phyloP scores from a whole-genome alignment of 495 filamentous ascomycete genomes.

The Neurospora sp. region DNA sequence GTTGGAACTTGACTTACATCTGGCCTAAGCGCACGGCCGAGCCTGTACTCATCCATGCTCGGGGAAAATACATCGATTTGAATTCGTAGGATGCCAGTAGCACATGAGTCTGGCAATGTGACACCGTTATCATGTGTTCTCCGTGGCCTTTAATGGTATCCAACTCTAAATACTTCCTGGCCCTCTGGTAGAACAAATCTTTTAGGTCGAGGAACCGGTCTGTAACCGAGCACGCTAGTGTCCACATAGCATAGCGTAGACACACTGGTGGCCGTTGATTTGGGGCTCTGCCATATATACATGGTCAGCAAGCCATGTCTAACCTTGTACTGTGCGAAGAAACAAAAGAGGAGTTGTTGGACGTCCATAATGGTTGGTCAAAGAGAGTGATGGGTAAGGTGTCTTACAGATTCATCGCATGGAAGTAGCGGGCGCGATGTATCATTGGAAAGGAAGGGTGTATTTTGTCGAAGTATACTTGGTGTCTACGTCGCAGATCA shows the following conservation, averaged over 20 bases:
- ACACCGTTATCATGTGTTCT: slow-evolving; percentile 72
- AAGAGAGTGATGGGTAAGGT: background rate
- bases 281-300: slow-evolving; percentile 42
- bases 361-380: background rate
- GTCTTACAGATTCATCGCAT: slow-evolving; percentile 64
- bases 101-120: slow-evolving; percentile 72
- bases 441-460: slow-evolving; percentile 80
- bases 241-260: slow-evolving; percentile 92
- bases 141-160: slow-evolving; percentile 93
- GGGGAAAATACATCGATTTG: slow-evolving; percentile 94
- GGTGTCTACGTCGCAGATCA: slow-evolving; percentile 43
- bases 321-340: background rate
- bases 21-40: slow-evolving; percentile 63
- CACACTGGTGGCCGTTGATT: slow-evolving; percentile 78
- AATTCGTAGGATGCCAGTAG: slow-evolving; percentile 82
- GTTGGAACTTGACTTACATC: slow-evolving; percentile 43
- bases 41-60: slow-evolving; percentile 90
- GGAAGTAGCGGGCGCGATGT: slow-evolving; percentile 75
- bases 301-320: slow-evolving; percentile 11
- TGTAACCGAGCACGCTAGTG: slow-evolving; percentile 67
- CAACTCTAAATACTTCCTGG: slow-evolving; percentile 79
- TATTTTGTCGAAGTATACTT: slow-evolving; percentile 83
- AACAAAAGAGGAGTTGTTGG: background rate
- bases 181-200: slow-evolving; percentile 75
- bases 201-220: slow-evolving; percentile 71